Evolutionary conservation across 2,329 filamentous ascomycete species (phyloP).

Genomic region (Sporothrix inflata): DNA sequence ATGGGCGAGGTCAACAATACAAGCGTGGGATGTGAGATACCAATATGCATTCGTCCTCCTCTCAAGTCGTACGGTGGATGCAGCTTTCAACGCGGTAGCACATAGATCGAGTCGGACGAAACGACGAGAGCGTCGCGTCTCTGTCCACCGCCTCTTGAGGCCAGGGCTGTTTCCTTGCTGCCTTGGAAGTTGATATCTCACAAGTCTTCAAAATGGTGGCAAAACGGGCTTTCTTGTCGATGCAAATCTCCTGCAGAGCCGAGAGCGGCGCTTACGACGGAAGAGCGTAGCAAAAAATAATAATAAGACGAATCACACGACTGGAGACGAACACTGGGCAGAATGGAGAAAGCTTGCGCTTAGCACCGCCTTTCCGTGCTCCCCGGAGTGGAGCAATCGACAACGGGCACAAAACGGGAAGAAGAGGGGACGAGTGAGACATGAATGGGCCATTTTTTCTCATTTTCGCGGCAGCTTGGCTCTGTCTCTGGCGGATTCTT

Average conservation of each 20-base stretch:
- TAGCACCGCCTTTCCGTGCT: slow-evolving; percentile 2
- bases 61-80: background rate
- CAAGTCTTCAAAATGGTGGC: background rate
- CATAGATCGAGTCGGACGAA: slow-evolving; percentile 10
- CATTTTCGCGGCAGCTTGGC: background rate
- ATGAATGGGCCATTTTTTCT: background rate
- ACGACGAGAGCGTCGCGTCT: background rate
- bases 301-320: background rate
- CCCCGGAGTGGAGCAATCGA: slow-evolving; percentile 18
- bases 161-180: background rate
- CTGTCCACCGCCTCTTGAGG: background rate
- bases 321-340: background rate
- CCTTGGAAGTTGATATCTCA: background rate
- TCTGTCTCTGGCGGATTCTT: background rate
- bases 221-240: background rate
- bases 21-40: background rate
- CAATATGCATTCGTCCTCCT: background rate
- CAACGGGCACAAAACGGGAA: background rate
- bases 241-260: background rate
- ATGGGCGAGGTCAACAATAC: background rate
- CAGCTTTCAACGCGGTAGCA: background rate
- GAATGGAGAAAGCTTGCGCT: background rate
- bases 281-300: background rate
- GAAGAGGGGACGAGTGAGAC: background rate
- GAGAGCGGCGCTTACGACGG: background rate